Base-by-base conservation (phyloP, 2,329 filamentous ascomycete species). In the Xylaria arbuscula region DNA sequence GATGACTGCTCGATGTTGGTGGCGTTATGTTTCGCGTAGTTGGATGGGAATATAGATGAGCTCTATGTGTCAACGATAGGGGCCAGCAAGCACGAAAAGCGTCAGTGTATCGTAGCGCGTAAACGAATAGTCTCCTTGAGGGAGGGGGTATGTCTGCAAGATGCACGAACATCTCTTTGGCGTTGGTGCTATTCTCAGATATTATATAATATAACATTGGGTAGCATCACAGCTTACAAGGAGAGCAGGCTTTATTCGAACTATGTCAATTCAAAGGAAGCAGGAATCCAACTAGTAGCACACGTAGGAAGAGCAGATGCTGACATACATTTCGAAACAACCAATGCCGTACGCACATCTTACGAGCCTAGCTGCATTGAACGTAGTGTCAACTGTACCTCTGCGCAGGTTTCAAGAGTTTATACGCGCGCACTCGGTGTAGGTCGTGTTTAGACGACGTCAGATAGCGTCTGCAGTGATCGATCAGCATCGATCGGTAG, bases 271-370 rank as follows among this genome's bases (percentile, higher is more conserved):
- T 3, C 2, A 28, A 28, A 28, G 28, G 5, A 28, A 13, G 51
- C 19, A 22, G 3, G 32, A 55, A 22, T 38, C 51, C 32, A 55
- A 36, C 38, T 32, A 28, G 28, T 28, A 28, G 2, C 5, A 28
- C 28, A 5, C 7, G 22, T 15, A 19, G 11, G 34, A 34, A 48
- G n/a, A 36, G 7, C 13, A 42, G 15, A 54, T 45, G 59, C 59
- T 62, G 38, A 62, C 48, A 34, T 32, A 32, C 36, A 54, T 53
- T 32, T 22, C 9, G n/a, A 40, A 50, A 40, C 10, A 24, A 24
- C 60, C 24, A 17, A 38, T 28, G 15, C 22, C 28, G 38, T 58
- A 34, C 28, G 38, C 53, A 34, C 11, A 22, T 47, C 45, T 40
- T 32, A 45, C 36, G 9, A 17, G 22, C 19, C 19, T 19, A 42